phyloP scores from a whole-genome alignment of 805 yeast species.

The Saccharomyces kudriavzevii region DNA sequence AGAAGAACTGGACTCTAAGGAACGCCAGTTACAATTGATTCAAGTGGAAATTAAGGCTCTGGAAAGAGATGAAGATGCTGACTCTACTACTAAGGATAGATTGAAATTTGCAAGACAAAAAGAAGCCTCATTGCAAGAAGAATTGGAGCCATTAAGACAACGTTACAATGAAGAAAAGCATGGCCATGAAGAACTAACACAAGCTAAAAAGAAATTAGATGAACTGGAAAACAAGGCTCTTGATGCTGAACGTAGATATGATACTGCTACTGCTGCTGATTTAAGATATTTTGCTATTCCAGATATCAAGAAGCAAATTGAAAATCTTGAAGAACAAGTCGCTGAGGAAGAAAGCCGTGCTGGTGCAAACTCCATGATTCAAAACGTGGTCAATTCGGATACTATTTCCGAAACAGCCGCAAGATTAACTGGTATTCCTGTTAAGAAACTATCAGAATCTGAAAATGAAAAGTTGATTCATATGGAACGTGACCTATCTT shows the following conservation, averaged over 20 bases:
- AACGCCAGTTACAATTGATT: constrained; percentile 81
- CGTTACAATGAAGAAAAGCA: constrained; percentile 79
- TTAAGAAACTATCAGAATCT: constrained; percentile 85
- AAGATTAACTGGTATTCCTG: constrained; percentile 94
- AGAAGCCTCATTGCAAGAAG: constrained; percentile 78
- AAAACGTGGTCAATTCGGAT: constrained; percentile 85
- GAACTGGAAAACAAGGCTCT: constrained; percentile 87
- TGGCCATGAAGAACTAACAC: constrained; percentile 84
- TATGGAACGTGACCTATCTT: constrained; percentile 82
- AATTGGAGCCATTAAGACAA: constrained; percentile 75
- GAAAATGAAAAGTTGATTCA: constrained; percentile 88
- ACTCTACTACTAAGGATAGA: constrained; percentile 75
- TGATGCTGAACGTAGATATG: constrained; percentile 96
- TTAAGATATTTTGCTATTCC: constrained; percentile 96
- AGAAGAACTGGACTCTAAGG: constrained; percentile 88
- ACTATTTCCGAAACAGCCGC: constrained; percentile 97
- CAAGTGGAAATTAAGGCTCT: constrained; percentile 95
- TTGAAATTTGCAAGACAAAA: constrained; percentile 68
- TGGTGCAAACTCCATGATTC: constrained; percentile 58
- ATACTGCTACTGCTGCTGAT: constrained; percentile 91
- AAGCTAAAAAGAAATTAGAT: constrained; percentile 82
- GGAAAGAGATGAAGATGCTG: constrained; percentile 89
- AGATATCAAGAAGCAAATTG: constrained; percentile 71
- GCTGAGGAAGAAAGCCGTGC: constrained; percentile 66
- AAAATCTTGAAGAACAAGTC: constrained; percentile 62